phyloP scores from a whole-genome alignment of 176 grass and related monocot species.

The Zoysia japonica region DNA sequence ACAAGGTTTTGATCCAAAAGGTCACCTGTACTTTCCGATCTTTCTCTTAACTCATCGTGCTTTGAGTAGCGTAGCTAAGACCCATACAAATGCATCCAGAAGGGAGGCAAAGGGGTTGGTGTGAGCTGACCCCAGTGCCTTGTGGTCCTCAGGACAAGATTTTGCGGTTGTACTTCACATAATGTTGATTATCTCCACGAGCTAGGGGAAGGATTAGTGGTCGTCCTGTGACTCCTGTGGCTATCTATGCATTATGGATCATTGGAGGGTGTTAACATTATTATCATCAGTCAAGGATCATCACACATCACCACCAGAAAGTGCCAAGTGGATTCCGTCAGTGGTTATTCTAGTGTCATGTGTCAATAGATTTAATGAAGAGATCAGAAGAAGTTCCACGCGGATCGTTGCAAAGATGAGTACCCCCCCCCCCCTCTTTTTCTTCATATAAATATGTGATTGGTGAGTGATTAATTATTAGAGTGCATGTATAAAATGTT shows the following conservation, averaged over 20 bases:
- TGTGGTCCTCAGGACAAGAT: constrained; percentile 61
- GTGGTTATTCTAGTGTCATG: constrained; percentile 16
- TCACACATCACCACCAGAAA: constrained; percentile 31
- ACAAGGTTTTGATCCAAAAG: constrained; percentile 23
- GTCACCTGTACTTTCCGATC: constrained; percentile 10
- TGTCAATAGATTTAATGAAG: not conserved
- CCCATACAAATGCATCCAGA: constrained; percentile 46
- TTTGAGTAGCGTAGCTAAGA: constrained; percentile 36
- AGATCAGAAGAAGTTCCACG: not conserved
- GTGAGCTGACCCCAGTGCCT: constrained; percentile 40
- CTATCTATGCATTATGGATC: constrained; percentile 7
- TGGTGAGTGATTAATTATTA: not conserved
- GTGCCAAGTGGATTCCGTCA: constrained; percentile 40
- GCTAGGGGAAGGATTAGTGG: constrained; percentile 12
- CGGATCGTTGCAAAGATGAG: not conserved
- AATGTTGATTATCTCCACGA: constrained; percentile 26
- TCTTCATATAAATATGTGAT: constrained; percentile 15
- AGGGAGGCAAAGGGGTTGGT: constrained; percentile 43
- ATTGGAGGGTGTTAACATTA: constrained; percentile 48
- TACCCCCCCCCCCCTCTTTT: not conserved
- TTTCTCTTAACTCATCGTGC: constrained; percentile 20
- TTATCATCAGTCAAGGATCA: constrained; percentile 47
- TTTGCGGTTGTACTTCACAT: constrained; percentile 34
- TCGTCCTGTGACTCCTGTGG: constrained; percentile 11
- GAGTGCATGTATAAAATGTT: not conserved